phyloP scores from a whole-genome alignment of 768 basidiomycete genomes.

The Leccinum subgranulosum region DNA sequence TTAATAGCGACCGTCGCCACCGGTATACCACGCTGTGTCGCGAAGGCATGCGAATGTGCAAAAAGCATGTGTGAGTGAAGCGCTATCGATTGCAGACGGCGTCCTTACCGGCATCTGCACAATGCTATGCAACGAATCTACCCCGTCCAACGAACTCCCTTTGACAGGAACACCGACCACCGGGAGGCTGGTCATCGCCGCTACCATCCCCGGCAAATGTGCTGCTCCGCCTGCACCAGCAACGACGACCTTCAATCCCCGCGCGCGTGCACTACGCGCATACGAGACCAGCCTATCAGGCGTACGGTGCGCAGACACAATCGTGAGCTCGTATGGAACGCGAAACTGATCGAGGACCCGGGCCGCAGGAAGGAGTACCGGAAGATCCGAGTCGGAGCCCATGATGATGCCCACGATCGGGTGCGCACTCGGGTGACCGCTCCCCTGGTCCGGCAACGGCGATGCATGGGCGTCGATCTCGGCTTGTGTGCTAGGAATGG shows the following conservation, averaged over 20 bases:
- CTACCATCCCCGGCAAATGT: slow-evolving; percentile 98
- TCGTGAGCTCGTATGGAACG: slow-evolving; percentile 89
- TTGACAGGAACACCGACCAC: slow-evolving; percentile 98
- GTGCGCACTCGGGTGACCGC: slow-evolving; percentile 56
- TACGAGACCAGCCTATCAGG: slow-evolving; percentile 83
- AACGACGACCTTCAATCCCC: slow-evolving; percentile 74
- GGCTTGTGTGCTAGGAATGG: slow-evolving; percentile 33
- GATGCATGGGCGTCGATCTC: slow-evolving; percentile 59
- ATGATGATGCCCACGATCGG: slow-evolving; percentile 94
- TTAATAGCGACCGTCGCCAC: slow-evolving; percentile 98
- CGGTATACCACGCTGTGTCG: slow-evolving; percentile 81
- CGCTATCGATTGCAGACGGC: neutral
- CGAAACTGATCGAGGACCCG: slow-evolving; percentile 77
- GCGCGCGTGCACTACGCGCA: slow-evolving; percentile 64
- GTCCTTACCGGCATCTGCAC: slow-evolving; percentile 95
- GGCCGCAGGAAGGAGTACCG: slow-evolving; percentile 87
- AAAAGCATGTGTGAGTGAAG: neutral
- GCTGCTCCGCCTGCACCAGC: slow-evolving; percentile 99
- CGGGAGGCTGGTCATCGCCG: slow-evolving; percentile 87
- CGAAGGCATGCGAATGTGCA: neutral
- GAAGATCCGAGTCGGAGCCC: slow-evolving; percentile 98
- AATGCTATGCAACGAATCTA: slow-evolving; percentile 95
- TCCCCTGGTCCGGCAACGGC: slow-evolving; percentile 37
- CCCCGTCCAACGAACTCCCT: slow-evolving; percentile 88
- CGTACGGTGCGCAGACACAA: slow-evolving; percentile 96